Evolutionary conservation across 1,284 basidiomycete species (phyloP), one percentile per base, ranked within the genome.

Genomic region (Marasmius tenuissimus): DNA sequence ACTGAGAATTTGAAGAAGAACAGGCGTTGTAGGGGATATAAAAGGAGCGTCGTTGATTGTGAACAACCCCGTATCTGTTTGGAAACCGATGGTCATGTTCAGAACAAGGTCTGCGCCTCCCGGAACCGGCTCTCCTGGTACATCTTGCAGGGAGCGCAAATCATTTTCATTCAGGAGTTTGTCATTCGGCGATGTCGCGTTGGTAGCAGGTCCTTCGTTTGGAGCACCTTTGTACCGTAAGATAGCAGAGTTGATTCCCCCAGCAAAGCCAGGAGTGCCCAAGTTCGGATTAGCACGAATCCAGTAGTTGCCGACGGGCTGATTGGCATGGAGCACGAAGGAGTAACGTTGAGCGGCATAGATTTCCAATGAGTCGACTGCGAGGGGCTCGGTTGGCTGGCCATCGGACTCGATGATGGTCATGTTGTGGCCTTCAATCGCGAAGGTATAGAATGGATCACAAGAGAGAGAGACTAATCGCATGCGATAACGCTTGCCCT

Each of bases 1-100:
- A 57, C 80, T 83, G 37, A 85, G 68, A 50, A 86, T 80, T 61
- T 85, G 84, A 35, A 86, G 75, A 37, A 85, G 74, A 0, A 83
- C 77, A 0, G 82, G 82, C 0, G 73, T 71, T 0, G 71, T 73
- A 3, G 82, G 83, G 14, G 78, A 69, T 7, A 57, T 60, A 64
- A 73, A 85, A 7, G 68, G 51, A 40, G 64, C 66, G 12, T 73
- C 73, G 53, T 79, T 81, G 47, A 82, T 59, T 4, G 57, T 70
- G 66, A 76, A 81, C n/a, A 61, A 59, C 38, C 3, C n/a, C 20
- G 11, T 18, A 35, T n/a, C n/a, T n/a, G 47, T 40, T 57, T 56
- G 51, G 47, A 63, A 47, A 42, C 71, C 70, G 4, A 73, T 57
- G 3, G 68, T 67, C 42, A 77, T 65, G 51, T 70, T 65, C n/a